Conservation (phyloP, 2,329 filamentous ascomycete species). For the Apiospora kogelbergensis region DNA sequence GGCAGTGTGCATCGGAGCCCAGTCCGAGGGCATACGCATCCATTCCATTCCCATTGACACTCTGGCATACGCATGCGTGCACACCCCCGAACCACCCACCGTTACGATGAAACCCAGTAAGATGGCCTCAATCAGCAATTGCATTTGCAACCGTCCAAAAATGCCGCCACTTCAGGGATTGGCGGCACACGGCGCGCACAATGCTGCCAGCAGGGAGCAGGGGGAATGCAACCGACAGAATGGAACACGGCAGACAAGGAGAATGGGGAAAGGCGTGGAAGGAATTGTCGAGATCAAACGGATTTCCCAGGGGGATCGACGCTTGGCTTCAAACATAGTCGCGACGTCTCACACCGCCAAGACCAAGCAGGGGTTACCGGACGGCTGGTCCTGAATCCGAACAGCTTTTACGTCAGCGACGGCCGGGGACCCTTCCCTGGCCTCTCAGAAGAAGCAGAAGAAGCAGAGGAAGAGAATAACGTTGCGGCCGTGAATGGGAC, state of each 20-base stretch:
- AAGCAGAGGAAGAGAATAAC: background rate
- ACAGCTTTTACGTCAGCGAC: background rate
- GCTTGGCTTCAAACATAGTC: constrained; percentile 9
- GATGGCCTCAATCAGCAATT: background rate
- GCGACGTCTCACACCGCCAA: constrained; percentile 8
- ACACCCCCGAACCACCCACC: background rate
- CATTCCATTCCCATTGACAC: background rate
- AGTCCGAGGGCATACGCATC: background rate
- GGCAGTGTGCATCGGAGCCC: background rate
- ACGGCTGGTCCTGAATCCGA: background rate
- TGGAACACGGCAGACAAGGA: background rate
- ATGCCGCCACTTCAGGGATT: background rate
- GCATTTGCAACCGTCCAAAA: background rate
- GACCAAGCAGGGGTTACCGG: background rate
- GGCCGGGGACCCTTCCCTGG: background rate
- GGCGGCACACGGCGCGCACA: background rate
- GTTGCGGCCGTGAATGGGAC: background rate
- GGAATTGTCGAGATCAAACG: constrained; percentile 6
- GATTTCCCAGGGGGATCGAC: constrained; percentile 3
- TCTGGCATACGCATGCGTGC: background rate
- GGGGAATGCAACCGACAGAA: background rate
- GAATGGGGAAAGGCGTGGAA: constrained; percentile 3
- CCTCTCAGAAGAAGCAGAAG: background rate
- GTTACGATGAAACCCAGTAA: background rate
- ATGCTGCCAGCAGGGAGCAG: constrained; percentile 1